Percentiles rank a stretch among this genome's conserved stretches.
Conservation (phyloP, 805 yeast genomes). For the Blastobotrys parvus region DNA sequence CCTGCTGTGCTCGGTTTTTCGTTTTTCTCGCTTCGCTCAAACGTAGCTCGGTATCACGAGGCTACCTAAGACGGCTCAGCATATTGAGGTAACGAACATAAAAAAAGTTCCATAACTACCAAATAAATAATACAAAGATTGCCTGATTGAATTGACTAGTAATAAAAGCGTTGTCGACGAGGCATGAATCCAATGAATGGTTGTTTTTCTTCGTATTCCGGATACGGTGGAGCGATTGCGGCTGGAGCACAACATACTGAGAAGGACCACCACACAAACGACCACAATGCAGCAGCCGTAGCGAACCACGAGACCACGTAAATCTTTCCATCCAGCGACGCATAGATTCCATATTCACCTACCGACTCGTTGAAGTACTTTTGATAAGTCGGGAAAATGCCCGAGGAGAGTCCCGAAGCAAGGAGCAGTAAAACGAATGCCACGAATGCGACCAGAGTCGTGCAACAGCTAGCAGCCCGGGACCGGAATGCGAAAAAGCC, state of each 20-base stretch:
- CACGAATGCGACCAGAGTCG: slow-evolving; percentile 37
- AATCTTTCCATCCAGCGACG: slow-evolving; percentile 41
- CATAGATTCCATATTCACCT: slow-evolving; percentile 44
- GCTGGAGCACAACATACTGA: slow-evolving; percentile 38
- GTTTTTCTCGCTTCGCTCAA: no score
- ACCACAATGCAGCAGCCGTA: slow-evolving; percentile 38
- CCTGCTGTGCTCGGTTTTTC: no score
- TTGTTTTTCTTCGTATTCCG: slow-evolving; percentile 19
- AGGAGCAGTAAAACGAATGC: slow-evolving; percentile 27
- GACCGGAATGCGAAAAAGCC: slow-evolving; percentile 40
- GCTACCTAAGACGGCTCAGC: no score
- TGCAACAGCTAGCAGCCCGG: slow-evolving; percentile 37
- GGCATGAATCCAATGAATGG: slow-evolving; percentile 25
- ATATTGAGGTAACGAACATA: no score
- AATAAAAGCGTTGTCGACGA: slow-evolving; percentile 1
- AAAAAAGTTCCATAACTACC: no score
- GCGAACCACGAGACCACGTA: slow-evolving; percentile 62
- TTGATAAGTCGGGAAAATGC: slow-evolving; percentile 43
- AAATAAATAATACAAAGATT: no score
- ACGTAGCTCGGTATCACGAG: no score
- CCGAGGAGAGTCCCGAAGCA: slow-evolving; percentile 55
- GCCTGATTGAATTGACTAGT: no score
- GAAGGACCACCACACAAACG: slow-evolving; percentile 35
- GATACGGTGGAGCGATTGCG: slow-evolving; percentile 4
- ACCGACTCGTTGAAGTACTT: slow-evolving; percentile 43